Percentiles rank a stretch among this genome's conserved stretches.
phyloP scores from a whole-genome alignment of 371 early-diverging fungal species.

The Mucor circinelloides region DNA sequence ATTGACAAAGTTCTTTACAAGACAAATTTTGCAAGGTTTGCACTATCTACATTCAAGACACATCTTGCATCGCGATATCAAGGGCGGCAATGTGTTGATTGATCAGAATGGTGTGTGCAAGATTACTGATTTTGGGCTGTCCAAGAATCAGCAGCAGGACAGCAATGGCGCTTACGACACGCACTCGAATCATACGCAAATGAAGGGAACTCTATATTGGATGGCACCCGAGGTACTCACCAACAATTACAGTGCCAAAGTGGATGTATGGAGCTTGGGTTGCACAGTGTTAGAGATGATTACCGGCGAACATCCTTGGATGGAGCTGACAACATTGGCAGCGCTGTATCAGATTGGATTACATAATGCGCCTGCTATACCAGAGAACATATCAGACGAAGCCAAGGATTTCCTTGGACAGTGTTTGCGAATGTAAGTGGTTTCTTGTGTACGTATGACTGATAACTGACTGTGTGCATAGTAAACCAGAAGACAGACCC shows the following conservation, averaged over 20 bases:
- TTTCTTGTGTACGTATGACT: background rate
- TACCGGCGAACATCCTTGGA: conserved; percentile 92
- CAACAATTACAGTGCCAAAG: conserved; percentile 77
- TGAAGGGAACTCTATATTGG: conserved; percentile 65
- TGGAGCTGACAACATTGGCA: conserved; percentile 80
- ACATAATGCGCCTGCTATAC: conserved; percentile 74
- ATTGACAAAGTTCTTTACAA: conserved; percentile 74
- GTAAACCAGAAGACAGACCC: conserved; percentile 62
- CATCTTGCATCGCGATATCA: conserved; percentile 97
- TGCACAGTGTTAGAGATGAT: conserved; percentile 97
- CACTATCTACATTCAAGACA: conserved; percentile 90
- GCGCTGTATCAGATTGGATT: conserved; percentile 84
- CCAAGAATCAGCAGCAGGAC: conserved; percentile 59
- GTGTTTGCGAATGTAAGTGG: conserved; percentile 64
- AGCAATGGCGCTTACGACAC: conserved; percentile 22
- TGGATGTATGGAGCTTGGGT: conserved; percentile 89
- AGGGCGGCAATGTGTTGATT: conserved; percentile 88
- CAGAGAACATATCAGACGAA: conserved; percentile 60
- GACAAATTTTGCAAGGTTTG: conserved; percentile 89
- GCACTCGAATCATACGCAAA: conserved; percentile 12
- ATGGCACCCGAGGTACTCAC: conserved; percentile 93
- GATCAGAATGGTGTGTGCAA: conserved; percentile 87
- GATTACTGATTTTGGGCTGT: conserved; percentile 98
- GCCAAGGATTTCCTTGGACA: conserved; percentile 74
- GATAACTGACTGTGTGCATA: background rate